These are phyloP conservation scores for Cryoendolithus antarcticus DNA, from an alignment of 2,329 filamentous ascomycete species.

Conservation along the genomic window DNA sequence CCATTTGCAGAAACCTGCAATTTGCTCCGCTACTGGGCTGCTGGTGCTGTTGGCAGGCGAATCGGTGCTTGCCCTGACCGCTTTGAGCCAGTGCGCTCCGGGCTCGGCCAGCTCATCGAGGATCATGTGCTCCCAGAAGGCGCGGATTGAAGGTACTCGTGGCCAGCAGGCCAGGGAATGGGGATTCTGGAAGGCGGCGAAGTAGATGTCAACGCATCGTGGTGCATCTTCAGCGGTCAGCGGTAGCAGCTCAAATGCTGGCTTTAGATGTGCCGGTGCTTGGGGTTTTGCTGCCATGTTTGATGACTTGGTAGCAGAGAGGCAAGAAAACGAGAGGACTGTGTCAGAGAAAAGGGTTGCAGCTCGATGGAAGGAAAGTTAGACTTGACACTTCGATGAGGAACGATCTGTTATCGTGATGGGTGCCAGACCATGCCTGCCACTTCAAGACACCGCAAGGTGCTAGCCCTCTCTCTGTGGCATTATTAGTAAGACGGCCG, in stretches of 20 bases:
- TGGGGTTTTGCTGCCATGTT: too few species aligned
- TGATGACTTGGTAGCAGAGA: too few species aligned
- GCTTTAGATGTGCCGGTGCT: too few species aligned
- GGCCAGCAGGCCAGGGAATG: slow-evolving; percentile 19
- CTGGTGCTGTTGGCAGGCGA: not conserved
- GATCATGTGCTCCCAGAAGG: slow-evolving; percentile 17
- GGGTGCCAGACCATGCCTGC: too few species aligned
- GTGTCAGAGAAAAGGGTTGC: too few species aligned
- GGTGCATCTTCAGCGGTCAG: slow-evolving; percentile 11
- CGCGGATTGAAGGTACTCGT: slow-evolving; percentile 11
- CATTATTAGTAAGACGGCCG: too few species aligned
- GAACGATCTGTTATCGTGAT: too few species aligned
- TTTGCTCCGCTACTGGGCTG: slow-evolving; percentile 3
- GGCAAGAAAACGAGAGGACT: too few species aligned
- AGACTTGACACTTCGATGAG: too few species aligned
- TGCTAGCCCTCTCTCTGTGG: too few species aligned
- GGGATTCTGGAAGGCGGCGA: slow-evolving; percentile 17
- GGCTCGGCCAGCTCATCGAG: slow-evolving; percentile 11
- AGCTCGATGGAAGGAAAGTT: too few species aligned
- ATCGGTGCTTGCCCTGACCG: slow-evolving; percentile 2
- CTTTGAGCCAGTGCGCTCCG: slow-evolving; percentile 16
- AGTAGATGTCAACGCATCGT: slow-evolving; percentile 14
- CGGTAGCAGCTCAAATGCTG: slow-evolving; percentile 8
- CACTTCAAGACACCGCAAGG: too few species aligned
- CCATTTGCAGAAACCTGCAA: slow-evolving; percentile 17